Conservation (phyloP, 345 rosid genomes). For the Limnanthes douglasii region DNA sequence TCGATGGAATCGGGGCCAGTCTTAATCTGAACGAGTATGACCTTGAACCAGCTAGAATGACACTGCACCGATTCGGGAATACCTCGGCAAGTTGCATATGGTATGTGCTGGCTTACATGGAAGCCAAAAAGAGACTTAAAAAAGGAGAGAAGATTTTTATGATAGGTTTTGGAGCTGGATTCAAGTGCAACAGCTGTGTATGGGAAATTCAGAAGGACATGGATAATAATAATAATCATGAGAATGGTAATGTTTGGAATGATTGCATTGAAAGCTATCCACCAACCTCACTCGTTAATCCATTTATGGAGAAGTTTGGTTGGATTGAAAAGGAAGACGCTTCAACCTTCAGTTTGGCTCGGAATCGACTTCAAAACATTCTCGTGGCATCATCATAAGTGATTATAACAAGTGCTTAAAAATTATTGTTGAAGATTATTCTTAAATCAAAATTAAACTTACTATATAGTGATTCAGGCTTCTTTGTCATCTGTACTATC, state of each 20-base stretch:
- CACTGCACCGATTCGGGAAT: slow-evolving; percentile 49
- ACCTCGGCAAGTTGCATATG: slow-evolving; percentile 50
- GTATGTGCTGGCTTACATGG: slow-evolving; percentile 41
- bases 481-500: no score
- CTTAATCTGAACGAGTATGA: slow-evolving; percentile 26
- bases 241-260: slow-evolving; percentile 38
- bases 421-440: no score
- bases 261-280: slow-evolving; percentile 64
- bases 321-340: slow-evolving; percentile 84
- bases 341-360: slow-evolving; percentile 42
- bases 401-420: no score
- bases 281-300: slow-evolving; percentile 43
- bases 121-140: slow-evolving; percentile 25
- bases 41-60: slow-evolving; percentile 48
- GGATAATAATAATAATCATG: slow-evolving; percentile 12
- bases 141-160: slow-evolving; percentile 15
- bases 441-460: no score
- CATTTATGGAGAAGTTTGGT: slow-evolving; percentile 73
- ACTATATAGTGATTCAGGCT: no score
- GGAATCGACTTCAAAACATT: no score
- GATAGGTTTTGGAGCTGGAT: slow-evolving; percentile 76
- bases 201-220: slow-evolving; percentile 65
- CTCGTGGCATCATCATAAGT: no score
- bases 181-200: slow-evolving; percentile 69
- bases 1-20: slow-evolving; percentile 31